Percentiles rank a stretch among this genome's conserved stretches.
Evolutionary conservation across 2,329 filamentous ascomycete genomes (phyloP).

Genomic region (Drechslerella dactyloides): DNA sequence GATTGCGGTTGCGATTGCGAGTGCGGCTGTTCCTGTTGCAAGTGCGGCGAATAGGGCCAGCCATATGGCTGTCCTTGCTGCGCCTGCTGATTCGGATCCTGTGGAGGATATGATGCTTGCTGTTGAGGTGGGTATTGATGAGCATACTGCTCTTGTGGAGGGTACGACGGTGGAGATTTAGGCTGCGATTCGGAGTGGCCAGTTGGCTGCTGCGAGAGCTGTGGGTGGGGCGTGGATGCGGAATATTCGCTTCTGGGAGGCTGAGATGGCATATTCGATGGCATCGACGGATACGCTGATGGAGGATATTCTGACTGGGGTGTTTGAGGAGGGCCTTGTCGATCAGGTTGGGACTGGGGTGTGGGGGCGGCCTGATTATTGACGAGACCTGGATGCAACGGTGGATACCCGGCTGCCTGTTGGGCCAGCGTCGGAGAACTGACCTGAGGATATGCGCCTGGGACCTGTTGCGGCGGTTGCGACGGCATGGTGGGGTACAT

Average conservation of each 20-base stretch:
- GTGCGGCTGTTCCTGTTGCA: constrained; percentile 57
- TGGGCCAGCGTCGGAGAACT: constrained; percentile 55
- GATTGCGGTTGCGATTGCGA: constrained; percentile 63
- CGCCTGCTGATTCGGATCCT: constrained; percentile 51
- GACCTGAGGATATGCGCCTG: constrained; percentile 55
- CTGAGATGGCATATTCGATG: constrained; percentile 33
- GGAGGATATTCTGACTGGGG: constrained; percentile 54
- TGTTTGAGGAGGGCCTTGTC: constrained; percentile 27
- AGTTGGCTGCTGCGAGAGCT: constrained; percentile 44
- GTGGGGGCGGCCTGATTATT: constrained; percentile 53
- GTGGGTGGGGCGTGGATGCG: constrained; percentile 51
- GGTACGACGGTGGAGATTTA: constrained; percentile 31
- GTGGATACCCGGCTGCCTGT: constrained; percentile 55
- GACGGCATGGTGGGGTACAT: constrained; percentile 57
- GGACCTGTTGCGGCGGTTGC: constrained; percentile 58
- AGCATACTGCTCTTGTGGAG: constrained; percentile 53
- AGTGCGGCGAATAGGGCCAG: constrained; percentile 52
- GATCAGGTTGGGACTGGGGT: constrained; percentile 51
- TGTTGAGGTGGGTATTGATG: constrained; percentile 53
- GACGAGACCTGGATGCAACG: constrained; percentile 54
- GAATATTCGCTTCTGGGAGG: constrained; percentile 45
- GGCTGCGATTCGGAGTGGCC: constrained; percentile 47
- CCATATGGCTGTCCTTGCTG: constrained; percentile 52
- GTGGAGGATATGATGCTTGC: constrained; percentile 51
- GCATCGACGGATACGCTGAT: constrained; percentile 54